A percentile compares a stretch with the other conserved stretches of the same genome.
Conservation (phyloP, 331 rosid species). For the Malus hybrid region DNA sequence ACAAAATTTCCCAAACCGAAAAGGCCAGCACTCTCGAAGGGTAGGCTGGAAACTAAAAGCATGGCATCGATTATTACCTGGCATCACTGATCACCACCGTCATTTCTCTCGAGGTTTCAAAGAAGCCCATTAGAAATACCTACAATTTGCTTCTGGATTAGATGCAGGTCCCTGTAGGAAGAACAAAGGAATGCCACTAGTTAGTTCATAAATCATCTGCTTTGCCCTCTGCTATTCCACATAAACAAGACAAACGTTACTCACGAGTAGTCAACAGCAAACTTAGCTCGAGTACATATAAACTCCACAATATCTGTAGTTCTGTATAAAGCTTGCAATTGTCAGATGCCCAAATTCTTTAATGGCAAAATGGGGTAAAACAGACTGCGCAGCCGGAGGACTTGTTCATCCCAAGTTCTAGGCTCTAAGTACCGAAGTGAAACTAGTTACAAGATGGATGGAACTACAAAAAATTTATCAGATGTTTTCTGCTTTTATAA, state of each 20-base stretch:
- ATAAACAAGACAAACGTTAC: background rate
- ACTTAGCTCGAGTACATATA: background rate
- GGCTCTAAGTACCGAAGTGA: background rate
- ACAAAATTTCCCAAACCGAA: background rate
- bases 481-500: background rate
- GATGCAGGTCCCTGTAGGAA: constrained; percentile 76
- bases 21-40: background rate
- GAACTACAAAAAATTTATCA: background rate
- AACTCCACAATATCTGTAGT: background rate
- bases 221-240: background rate
- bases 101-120: constrained; percentile 58
- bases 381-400: background rate
- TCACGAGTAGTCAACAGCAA: background rate
- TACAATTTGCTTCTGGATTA: constrained; percentile 85
- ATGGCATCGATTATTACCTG: background rate
- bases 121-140: constrained; percentile 82
- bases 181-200: background rate
- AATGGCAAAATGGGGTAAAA: too few species aligned
- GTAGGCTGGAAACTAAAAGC: background rate
- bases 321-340: background rate
- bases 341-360: background rate
- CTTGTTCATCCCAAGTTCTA: background rate
- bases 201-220: background rate
- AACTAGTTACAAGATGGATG: background rate
- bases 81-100: constrained; percentile 3